phyloP scores from a whole-genome alignment of 208 protist species.

The Acanthamoeba culbertsoni region DNA sequence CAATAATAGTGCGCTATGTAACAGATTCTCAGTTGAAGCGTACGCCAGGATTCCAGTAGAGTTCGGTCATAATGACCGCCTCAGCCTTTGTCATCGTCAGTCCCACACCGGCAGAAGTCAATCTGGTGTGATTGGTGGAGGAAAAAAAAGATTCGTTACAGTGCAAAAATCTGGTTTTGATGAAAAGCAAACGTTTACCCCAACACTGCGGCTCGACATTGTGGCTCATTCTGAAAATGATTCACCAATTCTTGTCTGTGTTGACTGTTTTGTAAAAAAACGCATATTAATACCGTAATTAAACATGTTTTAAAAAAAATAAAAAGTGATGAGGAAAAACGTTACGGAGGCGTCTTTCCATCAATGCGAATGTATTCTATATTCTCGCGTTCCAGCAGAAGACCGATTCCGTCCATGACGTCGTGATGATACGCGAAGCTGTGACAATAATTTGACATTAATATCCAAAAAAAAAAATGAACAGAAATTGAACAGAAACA shows the following conservation, averaged over 20 bases:
- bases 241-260: constrained; percentile 66
- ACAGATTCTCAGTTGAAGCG: neutral
- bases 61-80: constrained; percentile 95
- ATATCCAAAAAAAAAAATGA: neutral
- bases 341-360: constrained; percentile 25
- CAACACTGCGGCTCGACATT: constrained; percentile 68
- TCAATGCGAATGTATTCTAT: constrained; percentile 67
- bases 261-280: neutral
- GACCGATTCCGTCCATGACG: constrained; percentile 71
- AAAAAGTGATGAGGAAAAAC: neutral
- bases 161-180: too few species aligned
- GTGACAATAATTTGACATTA: neutral
- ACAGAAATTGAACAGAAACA: neutral
- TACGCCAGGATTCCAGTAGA: constrained; percentile 96
- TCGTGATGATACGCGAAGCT: constrained; percentile 76
- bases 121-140: too few species aligned
- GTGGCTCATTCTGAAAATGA: constrained; percentile 65
- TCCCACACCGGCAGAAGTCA: constrained; percentile 91
- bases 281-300: neutral
- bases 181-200: constrained; percentile 63
- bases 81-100: constrained; percentile 93
- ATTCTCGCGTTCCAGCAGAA: neutral
- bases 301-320: neutral
- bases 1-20: neutral
- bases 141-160: neutral